These are phyloP conservation scores for Lignosus rhinocerotis DNA, from an alignment of 1,284 basidiomycete genomes.

Conservation along the genomic window DNA sequence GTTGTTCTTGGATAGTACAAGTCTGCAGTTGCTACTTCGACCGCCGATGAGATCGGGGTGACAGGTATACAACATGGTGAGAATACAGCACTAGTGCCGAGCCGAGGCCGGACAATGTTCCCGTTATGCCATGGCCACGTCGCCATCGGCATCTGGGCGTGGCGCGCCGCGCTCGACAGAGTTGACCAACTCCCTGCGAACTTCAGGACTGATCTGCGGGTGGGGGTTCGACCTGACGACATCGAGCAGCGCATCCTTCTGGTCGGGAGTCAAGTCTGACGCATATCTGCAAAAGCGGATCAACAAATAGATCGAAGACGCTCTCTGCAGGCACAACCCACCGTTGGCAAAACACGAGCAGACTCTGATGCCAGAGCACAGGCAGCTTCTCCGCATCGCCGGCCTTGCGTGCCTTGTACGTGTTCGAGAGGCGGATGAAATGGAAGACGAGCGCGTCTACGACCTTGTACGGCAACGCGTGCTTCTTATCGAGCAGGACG, in stretches of 20 bases:
- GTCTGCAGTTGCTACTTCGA: not conserved
- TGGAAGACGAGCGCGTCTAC: slow-evolving; percentile 98
- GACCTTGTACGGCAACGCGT: slow-evolving; percentile 97
- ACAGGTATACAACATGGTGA: not conserved
- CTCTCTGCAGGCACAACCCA: slow-evolving; percentile 34
- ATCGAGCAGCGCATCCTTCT: slow-evolving; percentile 96
- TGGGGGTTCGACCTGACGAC: slow-evolving; percentile 88
- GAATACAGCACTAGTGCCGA: not conserved
- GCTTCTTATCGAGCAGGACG: slow-evolving; percentile 97
- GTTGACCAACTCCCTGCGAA: slow-evolving; percentile 83
- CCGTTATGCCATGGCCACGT: slow-evolving; percentile 30
- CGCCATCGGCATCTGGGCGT: slow-evolving; percentile 49
- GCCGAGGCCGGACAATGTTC: no score
- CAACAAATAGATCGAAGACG: not conserved
- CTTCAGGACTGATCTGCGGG: slow-evolving; percentile 86
- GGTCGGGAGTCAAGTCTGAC: slow-evolving; percentile 95
- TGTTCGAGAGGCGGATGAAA: slow-evolving; percentile 92
- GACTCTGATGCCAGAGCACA: slow-evolving; percentile 97
- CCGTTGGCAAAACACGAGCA: slow-evolving; percentile 94
- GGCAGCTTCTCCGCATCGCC: slow-evolving; percentile 80
- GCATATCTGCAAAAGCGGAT: slow-evolving; percentile 69
- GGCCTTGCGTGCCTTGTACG: slow-evolving; percentile 70
- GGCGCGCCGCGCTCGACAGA: slow-evolving; percentile 75
- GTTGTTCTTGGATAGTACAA: no score
- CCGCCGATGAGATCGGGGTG: not conserved